phyloP scores from a whole-genome alignment of 2,329 filamentous ascomycete genomes.

The Curvularia eragrostidis region DNA sequence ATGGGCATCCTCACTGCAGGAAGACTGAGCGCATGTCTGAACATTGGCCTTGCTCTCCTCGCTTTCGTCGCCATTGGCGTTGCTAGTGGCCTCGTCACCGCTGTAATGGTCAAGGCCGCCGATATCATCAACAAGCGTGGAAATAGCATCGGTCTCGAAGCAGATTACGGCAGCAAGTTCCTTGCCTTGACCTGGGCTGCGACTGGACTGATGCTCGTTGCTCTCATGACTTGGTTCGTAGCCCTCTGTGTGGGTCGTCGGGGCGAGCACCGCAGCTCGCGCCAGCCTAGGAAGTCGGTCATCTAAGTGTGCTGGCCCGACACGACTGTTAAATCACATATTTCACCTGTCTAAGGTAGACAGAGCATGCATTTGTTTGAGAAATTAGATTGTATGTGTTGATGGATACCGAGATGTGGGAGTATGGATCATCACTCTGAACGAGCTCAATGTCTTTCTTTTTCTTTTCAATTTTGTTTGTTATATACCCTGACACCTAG shows the following conservation, averaged over 20 bases:
- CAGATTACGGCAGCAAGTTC: constrained; percentile 61
- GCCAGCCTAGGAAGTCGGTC: not conserved
- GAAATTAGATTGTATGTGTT: not conserved
- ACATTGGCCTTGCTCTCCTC: constrained; percentile 58
- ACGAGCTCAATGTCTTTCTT: not conserved
- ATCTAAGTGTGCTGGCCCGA: not conserved
- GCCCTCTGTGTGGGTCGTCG: constrained; percentile 40
- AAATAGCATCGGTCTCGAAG: constrained; percentile 57
- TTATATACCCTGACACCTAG: constrained; percentile 4
- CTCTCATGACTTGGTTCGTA: constrained; percentile 37
- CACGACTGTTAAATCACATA: not conserved
- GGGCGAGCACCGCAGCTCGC: constrained; percentile 2
- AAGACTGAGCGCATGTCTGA: constrained; percentile 57
- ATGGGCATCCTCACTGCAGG: constrained; percentile 55
- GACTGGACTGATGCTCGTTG: constrained; percentile 54
- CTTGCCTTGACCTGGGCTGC: constrained; percentile 67
- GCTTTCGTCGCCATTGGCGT: constrained; percentile 68
- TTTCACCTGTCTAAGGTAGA: too few relatives aligned
- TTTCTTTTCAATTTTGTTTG: not conserved
- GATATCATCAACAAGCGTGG: constrained; percentile 62
- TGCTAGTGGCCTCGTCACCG: constrained; percentile 76
- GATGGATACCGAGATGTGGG: not conserved
- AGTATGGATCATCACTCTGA: not conserved
- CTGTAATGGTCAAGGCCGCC: constrained; percentile 62
- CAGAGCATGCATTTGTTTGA: not conserved